Evolutionary conservation across 2,329 filamentous ascomycete species (phyloP).

Genomic region (Phialocephala sp.): DNA sequence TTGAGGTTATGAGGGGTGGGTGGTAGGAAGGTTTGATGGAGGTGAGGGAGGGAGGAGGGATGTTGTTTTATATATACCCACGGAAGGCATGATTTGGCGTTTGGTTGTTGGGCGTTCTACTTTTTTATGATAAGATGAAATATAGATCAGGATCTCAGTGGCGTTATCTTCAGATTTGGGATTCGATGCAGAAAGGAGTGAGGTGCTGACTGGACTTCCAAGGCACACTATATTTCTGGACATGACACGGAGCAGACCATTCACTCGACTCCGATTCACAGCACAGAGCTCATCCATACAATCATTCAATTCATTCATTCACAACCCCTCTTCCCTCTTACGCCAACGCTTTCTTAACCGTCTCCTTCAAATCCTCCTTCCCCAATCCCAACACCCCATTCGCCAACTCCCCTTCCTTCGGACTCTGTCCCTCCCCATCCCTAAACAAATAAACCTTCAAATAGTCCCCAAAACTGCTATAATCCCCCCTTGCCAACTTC

Average conservation of each 20-base stretch:
- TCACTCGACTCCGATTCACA: too few species aligned
- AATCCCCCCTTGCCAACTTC: constrained; percentile 30
- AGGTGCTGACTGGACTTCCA: neutral
- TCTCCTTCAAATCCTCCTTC: constrained; percentile 25
- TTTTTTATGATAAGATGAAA: too few species aligned
- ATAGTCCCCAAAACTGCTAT: constrained; percentile 25
- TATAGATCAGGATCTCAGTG: too few species aligned
- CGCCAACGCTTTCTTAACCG: constrained; percentile 17
- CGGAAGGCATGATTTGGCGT: too few species aligned
- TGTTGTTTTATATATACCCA: too few species aligned
- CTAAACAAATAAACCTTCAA: constrained; percentile 22
- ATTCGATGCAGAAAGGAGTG: too few species aligned
- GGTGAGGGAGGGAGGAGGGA: too few species aligned
- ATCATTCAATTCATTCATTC: neutral
- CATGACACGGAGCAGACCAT: too few species aligned
- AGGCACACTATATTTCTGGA: too few species aligned
- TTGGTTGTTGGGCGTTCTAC: too few species aligned
- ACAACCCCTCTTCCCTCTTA: neutral
- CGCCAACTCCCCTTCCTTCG: constrained; percentile 18
- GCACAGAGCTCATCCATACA: neutral
- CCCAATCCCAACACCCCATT: constrained; percentile 28
- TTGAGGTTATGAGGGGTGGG: neutral
- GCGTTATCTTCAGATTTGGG: too few species aligned
- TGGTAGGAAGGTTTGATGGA: neutral
- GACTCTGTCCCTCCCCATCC: constrained; percentile 23